phyloP scores from a whole-genome alignment of 164 flowering plant species.

The Saururus chinensis region DNA sequence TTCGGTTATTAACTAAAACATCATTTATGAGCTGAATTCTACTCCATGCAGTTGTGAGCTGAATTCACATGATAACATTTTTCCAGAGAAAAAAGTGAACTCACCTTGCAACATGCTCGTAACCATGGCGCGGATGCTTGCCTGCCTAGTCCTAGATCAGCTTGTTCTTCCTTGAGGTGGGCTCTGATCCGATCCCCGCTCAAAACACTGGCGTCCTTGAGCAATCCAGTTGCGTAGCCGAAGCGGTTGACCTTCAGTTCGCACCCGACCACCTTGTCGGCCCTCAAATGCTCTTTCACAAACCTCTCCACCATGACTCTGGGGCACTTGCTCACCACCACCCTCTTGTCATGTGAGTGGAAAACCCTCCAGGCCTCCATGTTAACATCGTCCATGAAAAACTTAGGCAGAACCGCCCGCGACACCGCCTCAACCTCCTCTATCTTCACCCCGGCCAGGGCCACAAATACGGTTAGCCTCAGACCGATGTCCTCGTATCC shows the following conservation, averaged over 20 bases:
- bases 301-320: slow-evolving; percentile 82
- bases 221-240: slow-evolving; percentile 78
- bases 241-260: slow-evolving; percentile 57
- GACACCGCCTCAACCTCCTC: slow-evolving; percentile 76
- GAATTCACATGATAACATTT: too few species aligned
- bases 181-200: slow-evolving; percentile 19
- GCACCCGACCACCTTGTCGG: slow-evolving; percentile 62
- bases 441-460: slow-evolving; percentile 44
- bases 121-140: slow-evolving; percentile 12
- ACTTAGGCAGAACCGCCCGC: slow-evolving; percentile 92
- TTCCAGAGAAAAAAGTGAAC: neutral
- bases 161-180: slow-evolving; percentile 29
- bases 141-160: slow-evolving; percentile 48
- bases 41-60: too few species aligned
- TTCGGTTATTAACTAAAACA: too few species aligned
- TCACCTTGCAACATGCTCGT: slow-evolving; percentile 52
- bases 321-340: slow-evolving; percentile 66
- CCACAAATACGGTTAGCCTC: slow-evolving; percentile 52
- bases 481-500: slow-evolving; percentile 43
- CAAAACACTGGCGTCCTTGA: slow-evolving; percentile 18
- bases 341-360: slow-evolving; percentile 40
- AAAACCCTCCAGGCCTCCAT: slow-evolving; percentile 73
- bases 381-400: slow-evolving; percentile 72
- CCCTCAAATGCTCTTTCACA: slow-evolving; percentile 67
- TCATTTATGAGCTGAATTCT: too few species aligned